Percentiles rank a stretch among this genome's conserved stretches.
Conservation (phyloP, 352 stramenopile species). For the Nothophytophthora sp. region DNA sequence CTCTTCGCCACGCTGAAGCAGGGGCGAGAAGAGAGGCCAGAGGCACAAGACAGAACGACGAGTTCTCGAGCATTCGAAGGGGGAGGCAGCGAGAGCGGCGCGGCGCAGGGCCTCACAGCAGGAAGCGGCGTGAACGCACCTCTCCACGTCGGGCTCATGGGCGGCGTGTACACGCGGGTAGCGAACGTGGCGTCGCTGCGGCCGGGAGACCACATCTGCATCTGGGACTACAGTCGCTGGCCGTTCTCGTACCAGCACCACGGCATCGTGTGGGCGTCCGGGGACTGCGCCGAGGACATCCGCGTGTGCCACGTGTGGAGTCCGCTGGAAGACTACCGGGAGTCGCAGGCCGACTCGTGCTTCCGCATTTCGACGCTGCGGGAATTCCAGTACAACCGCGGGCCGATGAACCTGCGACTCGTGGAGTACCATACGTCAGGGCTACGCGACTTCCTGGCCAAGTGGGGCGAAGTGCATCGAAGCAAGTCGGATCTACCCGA, state of each 20-base stretch:
- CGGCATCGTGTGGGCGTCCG: constrained; percentile 68
- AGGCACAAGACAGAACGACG: too few species aligned
- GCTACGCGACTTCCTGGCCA: constrained; percentile 60
- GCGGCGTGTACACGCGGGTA: constrained; percentile 70
- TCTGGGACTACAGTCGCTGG: constrained; percentile 80
- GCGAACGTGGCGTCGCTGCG: constrained; percentile 51
- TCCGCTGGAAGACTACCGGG: constrained; percentile 46
- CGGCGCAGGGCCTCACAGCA: too few species aligned
- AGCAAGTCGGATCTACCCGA: constrained; percentile 71
- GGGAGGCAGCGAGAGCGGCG: too few species aligned
- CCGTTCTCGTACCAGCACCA: constrained; percentile 80
- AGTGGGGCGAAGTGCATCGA: constrained; percentile 76
- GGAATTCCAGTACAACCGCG: constrained; percentile 72
- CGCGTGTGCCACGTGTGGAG: constrained; percentile 80
- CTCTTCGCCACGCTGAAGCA: too few species aligned
- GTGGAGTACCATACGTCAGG: constrained; percentile 79
- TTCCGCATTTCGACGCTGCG: constrained; percentile 75
- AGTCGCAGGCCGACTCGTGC: constrained; percentile 73
- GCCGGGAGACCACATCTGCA: constrained; percentile 71
- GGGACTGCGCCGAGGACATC: constrained; percentile 42
- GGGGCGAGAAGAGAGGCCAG: too few species aligned
- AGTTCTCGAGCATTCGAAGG: too few species aligned
- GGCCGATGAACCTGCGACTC: constrained; percentile 43
- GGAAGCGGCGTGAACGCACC: too few species aligned
- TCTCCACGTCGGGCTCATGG: too few species aligned